A percentile compares a stretch with the other conserved stretches of the same genome.
phyloP scores from a whole-genome alignment of 495 filamentous ascomycete genomes.

The Chaetomium tenue region DNA sequence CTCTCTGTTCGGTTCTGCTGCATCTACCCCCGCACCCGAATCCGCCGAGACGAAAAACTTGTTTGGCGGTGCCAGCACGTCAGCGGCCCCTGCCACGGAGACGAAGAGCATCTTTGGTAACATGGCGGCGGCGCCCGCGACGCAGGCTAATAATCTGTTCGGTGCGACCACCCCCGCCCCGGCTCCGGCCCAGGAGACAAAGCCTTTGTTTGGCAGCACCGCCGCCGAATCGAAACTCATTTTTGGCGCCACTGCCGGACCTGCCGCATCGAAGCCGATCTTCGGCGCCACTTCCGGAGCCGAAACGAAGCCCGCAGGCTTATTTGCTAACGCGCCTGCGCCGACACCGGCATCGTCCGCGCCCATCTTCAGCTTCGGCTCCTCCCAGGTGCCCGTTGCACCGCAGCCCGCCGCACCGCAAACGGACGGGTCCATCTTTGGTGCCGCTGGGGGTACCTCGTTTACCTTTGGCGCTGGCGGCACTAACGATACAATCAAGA shows the following conservation, averaged over 20 bases:
- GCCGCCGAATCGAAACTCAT: conserved; percentile 19
- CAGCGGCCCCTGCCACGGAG: conserved; percentile 23
- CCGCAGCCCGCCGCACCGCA: conserved; percentile 33
- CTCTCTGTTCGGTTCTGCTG: conserved; percentile 24
- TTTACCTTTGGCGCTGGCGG: conserved; percentile 46
- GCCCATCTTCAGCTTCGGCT: conserved; percentile 34
- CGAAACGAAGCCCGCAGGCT: conserved; percentile 24
- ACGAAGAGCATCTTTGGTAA: conserved; percentile 32
- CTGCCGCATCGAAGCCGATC: conserved; percentile 20
- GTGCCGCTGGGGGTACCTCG: conserved; percentile 25
- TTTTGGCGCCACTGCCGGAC: conserved; percentile 22
- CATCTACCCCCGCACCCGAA: conserved; percentile 23
- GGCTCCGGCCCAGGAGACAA: conserved; percentile 20
- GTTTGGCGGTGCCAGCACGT: conserved; percentile 22
- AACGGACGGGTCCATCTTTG: conserved; percentile 27
- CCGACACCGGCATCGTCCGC: conserved; percentile 21
- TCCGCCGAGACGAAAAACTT: conserved; percentile 25
- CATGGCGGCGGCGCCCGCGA: conserved; percentile 18
- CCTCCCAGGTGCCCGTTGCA: conserved; percentile 27
- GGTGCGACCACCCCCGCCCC: conserved; percentile 9
- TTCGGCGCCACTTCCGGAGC: conserved; percentile 23
- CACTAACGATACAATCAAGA: conserved; percentile 37
- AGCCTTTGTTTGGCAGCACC: conserved; percentile 29
- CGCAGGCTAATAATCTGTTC: conserved; percentile 29
- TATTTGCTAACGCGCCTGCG: conserved; percentile 19